Conservation (phyloP, 2,329 filamentous ascomycete genomes). For the Ophiocordyceps camponoti-saundersi region DNA sequence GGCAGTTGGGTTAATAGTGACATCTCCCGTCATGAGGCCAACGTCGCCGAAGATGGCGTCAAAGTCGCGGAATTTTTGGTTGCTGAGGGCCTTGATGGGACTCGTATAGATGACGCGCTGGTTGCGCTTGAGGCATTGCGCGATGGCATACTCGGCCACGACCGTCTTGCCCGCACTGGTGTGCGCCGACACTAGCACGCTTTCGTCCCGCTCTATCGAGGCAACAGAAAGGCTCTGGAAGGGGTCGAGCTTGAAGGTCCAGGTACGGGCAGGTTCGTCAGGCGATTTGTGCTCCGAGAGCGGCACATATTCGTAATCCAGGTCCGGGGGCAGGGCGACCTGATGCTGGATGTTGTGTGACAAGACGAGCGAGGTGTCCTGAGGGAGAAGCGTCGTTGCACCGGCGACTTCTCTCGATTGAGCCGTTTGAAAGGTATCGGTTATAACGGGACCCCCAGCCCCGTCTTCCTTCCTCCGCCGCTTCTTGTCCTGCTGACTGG, state of each 20-base stretch:
- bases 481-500: constrained; percentile 42
- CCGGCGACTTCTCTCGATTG: constrained; percentile 80
- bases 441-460: constrained; percentile 54
- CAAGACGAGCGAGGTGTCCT: constrained; percentile 60
- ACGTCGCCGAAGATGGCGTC: constrained; percentile 91
- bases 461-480: constrained; percentile 46
- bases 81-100: constrained; percentile 96
- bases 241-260: constrained; percentile 84
- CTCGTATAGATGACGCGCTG: constrained; percentile 98
- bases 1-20: constrained; percentile 96
- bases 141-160: constrained; percentile 94
- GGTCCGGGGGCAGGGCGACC: constrained; percentile 82
- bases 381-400: constrained; percentile 48
- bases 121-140: constrained; percentile 91
- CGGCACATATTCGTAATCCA: constrained; percentile 89
- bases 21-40: constrained; percentile 95
- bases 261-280: constrained; percentile 66
- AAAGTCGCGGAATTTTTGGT: constrained; percentile 97
- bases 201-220: constrained; percentile 91
- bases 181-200: constrained; percentile 89
- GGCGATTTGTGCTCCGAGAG: constrained; percentile 89
- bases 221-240: constrained; percentile 92
- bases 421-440: constrained; percentile 88
- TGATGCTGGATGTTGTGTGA: constrained; percentile 98
- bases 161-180: constrained; percentile 97